phyloP scores from a whole-genome alignment of 2,329 filamentous ascomycete species.

The Aureobasidium sp. region DNA sequence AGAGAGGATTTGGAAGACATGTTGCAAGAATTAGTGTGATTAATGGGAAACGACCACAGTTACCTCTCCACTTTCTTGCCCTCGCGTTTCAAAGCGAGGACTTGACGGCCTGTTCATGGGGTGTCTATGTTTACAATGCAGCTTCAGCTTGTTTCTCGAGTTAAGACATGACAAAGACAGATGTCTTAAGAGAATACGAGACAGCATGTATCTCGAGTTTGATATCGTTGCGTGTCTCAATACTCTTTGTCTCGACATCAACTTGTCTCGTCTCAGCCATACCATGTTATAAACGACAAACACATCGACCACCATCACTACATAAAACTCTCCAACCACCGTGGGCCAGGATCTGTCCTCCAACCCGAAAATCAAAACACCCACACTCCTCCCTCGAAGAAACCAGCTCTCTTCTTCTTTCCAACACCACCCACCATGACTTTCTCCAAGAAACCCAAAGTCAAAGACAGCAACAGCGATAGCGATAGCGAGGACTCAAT shows the following conservation, averaged over 20 bases:
- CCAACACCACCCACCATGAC: background rate
- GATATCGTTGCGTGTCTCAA: background rate
- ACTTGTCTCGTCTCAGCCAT: background rate
- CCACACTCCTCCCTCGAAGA: background rate
- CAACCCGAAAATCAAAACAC: background rate
- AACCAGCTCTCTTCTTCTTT: background rate
- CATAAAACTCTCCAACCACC: background rate
- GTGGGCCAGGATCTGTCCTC: background rate
- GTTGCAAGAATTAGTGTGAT: slow-evolving; percentile 59
- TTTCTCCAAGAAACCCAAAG: background rate
- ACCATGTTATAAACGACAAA: background rate
- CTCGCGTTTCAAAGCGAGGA: no score
- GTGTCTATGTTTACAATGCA: background rate
- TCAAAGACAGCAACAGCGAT: background rate
- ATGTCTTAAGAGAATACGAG: background rate
- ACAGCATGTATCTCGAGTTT: background rate
- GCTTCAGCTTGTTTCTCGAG: background rate
- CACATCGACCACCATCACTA: background rate
- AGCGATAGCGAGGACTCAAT: background rate
- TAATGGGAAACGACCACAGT: background rate
- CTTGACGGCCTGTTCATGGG: no score
- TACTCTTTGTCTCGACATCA: background rate
- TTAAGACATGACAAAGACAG: background rate
- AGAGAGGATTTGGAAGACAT: slow-evolving; percentile 84
- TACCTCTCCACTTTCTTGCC: no score